Base-by-base conservation (phyloP, 495 filamentous ascomycete genomes). In the Thermothielavioides terrestris region DNA sequence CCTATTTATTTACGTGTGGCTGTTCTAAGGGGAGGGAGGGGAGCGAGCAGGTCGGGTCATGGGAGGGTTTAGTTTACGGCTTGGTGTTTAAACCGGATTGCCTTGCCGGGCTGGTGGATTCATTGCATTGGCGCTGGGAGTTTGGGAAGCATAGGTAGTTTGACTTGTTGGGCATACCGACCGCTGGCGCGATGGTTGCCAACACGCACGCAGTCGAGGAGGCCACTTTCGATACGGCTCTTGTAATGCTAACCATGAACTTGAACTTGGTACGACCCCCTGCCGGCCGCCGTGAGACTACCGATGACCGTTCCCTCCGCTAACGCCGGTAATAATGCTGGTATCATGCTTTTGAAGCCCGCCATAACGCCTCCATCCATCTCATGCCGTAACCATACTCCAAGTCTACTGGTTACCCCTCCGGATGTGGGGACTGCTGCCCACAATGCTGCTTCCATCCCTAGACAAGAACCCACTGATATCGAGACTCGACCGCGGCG, bases 1-100 rank as follows among this genome's bases (percentile, higher is more conserved):
- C 14, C 51, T 95, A 42, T 98, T 98, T 68, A 76, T 80, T 51
- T 98, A 86, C 59, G 92, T 98, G 46, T 95, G 92, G 90, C 66
- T 95, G 39, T 89, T 83, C 61, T 85, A 65, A 67, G 23, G 40
- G 23, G 21, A n/a, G 34, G 45, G 17, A n/a, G 31, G n/a, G n/a
- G n/a, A n/a, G n/a, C n/a, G n/a, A n/a, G n/a, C 21, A 25, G n/a
- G 18, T 23, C 10, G 20, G 1, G 32, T 11, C 1, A n/a, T 22
- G 23, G 21, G 23, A 3, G 21, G 1, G 30, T 30, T 9, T 34
- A 18, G 27, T 22, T 11, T 10, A 9, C 7, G 41, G 28, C 17
- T 46, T 36, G 43, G 22, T n/a, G n/a, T 34, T 46, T 36, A 32
- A 28, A 2, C 7, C 32, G 21, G 35, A n/a, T 34, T 11, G 45